phyloP scores from a whole-genome alignment of 441 rosid species.

The Aleurites moluccanus region DNA sequence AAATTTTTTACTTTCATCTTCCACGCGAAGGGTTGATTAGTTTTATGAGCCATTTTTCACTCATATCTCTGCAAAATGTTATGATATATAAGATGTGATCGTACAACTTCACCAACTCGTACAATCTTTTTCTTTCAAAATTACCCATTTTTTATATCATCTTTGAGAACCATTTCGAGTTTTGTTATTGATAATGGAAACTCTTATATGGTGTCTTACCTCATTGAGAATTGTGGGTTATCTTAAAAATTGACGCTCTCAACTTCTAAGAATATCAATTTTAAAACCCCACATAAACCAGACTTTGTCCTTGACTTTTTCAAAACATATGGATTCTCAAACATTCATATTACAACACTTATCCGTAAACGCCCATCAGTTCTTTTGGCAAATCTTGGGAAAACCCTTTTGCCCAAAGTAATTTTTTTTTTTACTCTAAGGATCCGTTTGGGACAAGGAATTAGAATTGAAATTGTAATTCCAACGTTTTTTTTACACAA shows the following conservation, averaged over 20 bases:
- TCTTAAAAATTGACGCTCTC: conserved; percentile 32
- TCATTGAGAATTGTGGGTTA: conserved; percentile 34
- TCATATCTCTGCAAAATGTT: neutral
- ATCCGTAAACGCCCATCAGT: conserved; percentile 16
- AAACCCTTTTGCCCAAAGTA: conserved; percentile 32
- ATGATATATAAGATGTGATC: neutral
- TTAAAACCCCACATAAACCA: conserved; percentile 26
- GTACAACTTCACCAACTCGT: neutral
- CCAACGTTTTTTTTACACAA: too few relatives aligned
- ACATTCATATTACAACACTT: conserved; percentile 25
- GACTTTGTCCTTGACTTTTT: conserved; percentile 29
- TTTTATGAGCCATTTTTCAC: too few relatives aligned
- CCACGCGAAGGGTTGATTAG: neutral
- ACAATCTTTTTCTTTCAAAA: neutral
- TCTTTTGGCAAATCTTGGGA: conserved; percentile 19
- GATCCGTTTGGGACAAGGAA: too few relatives aligned
- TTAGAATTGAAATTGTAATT: conserved; percentile 22
- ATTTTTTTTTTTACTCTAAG: conserved; percentile 32
- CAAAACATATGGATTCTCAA: conserved; percentile 30
- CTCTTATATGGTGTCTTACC: conserved; percentile 32
- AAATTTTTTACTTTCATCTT: neutral
- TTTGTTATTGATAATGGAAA: neutral
- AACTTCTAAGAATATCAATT: conserved; percentile 22
- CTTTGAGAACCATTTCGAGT: conserved; percentile 7
- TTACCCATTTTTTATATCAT: neutral